Evolutionary conservation across 352 stramenopile genomes (phyloP).

Genomic region (Phytophthora fragariae): DNA sequence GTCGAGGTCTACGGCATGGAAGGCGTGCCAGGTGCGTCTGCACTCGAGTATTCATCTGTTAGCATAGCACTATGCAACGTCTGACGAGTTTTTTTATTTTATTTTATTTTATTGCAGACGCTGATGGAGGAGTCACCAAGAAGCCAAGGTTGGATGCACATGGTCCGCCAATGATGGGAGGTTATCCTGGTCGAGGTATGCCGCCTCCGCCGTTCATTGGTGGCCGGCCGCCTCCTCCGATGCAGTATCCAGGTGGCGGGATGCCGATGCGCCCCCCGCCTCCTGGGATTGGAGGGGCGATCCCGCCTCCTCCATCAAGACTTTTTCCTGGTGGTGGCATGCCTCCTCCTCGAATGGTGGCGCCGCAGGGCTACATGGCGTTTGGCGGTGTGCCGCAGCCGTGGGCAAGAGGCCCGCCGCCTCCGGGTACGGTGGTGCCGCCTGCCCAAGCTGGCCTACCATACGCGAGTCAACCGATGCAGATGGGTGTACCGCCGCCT

Average conservation of each 20-base stretch:
- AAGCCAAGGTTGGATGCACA: slow-evolving; percentile 52
- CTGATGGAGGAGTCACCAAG: slow-evolving; percentile 42
- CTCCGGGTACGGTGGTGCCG: slow-evolving; percentile 28
- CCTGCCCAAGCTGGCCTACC: slow-evolving; percentile 26
- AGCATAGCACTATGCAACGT: background rate
- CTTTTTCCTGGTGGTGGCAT: slow-evolving; percentile 51
- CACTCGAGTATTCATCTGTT: background rate
- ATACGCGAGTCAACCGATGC: slow-evolving; percentile 39
- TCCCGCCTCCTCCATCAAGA: slow-evolving; percentile 41
- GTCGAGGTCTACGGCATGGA: slow-evolving; percentile 93
- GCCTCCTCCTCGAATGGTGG: slow-evolving; percentile 38
- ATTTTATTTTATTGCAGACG: slow-evolving; percentile 24
- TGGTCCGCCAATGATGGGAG: slow-evolving; percentile 44
- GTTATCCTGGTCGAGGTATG: slow-evolving; percentile 54
- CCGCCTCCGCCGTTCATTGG: slow-evolving; percentile 55
- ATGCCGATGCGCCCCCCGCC: slow-evolving; percentile 64
- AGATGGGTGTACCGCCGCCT: slow-evolving; percentile 7
- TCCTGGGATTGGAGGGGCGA: slow-evolving; percentile 37
- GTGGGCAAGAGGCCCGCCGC: slow-evolving; percentile 30
- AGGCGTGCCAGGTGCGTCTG: slow-evolving; percentile 67
- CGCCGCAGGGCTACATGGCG: slow-evolving; percentile 34
- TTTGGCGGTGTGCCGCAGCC: slow-evolving; percentile 39
- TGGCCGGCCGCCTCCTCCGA: slow-evolving; percentile 49
- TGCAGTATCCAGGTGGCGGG: slow-evolving; percentile 56
- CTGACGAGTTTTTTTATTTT: slow-evolving; percentile 10